Evolutionary conservation across 2,329 filamentous ascomycete genomes (phyloP), one percentile per base, ranked within the genome.

Genomic region (Arthrinium puccinioides): DNA sequence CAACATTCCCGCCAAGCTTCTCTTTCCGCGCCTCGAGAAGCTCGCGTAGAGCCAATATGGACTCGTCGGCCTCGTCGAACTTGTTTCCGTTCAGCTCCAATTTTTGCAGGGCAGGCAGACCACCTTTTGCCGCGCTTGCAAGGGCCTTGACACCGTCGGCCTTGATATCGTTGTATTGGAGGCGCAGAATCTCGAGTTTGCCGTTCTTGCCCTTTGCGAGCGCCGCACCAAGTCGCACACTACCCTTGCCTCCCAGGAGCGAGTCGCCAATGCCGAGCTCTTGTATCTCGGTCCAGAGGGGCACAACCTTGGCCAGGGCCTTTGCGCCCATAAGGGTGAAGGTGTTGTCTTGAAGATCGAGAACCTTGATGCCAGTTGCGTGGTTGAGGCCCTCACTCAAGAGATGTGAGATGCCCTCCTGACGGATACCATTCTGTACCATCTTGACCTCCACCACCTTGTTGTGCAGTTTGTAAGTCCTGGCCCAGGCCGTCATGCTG

Each of bases 331-430:
- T 71, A 26, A 82, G 62, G 9, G 90, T 97, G 60, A 97, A 97
- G 1, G 92, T 97, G 66, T 98, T 98, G 66, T 98, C 92, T 62
- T 98, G 90, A 44, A 98, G 69, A 66, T 98, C 92, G 37, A 98
- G 67, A 11, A 88, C 75, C 56, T 82, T 71, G 38, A 98, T 72
- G 30, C 70, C 67, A 21, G 67, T 70, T 35, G 87, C 78, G 52
- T 86, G 73, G 46, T 72, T 76, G 37, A 98, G 71, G 44, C 92
- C 92, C 37, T 89, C 72, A 43, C 76, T 80, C 46, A 98, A 68
- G 39, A 98, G 70, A 47, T 83, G 75, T 32, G 81, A 81, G 54
- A 97, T 92, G 43, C 92, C 92, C 61, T 97, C 88, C 57, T 90
- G 87, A 29, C 92, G 78, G 50, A 98, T 98, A 36, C 92, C 92